These are phyloP conservation scores for Russula sp. DNA, from an alignment of 768 basidiomycete species.

Conservation along the genomic window DNA sequence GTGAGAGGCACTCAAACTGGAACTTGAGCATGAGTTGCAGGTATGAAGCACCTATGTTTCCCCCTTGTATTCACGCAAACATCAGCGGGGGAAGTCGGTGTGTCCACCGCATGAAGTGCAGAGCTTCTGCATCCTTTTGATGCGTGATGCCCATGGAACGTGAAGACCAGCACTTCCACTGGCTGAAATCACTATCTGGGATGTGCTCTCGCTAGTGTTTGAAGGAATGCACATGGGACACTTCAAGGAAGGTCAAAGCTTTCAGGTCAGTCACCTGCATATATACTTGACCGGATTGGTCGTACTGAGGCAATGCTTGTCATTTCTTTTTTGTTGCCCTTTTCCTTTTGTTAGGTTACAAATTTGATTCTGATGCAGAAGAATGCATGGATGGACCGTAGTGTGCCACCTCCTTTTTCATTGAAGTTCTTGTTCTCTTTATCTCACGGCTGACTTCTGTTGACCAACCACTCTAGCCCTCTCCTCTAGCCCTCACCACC, in stretches of 20 bases:
- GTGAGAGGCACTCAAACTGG: slow-evolving; percentile 42
- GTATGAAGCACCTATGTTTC: slow-evolving; percentile 34
- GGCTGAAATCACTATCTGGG: slow-evolving; percentile 20
- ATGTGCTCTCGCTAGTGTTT: slow-evolving; percentile 16
- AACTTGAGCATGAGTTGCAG: slow-evolving; percentile 67
- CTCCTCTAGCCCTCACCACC: no score
- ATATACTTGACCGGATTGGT: background rate
- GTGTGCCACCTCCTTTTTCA: no score
- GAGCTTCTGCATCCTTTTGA: slow-evolving; percentile 15
- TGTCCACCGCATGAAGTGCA: slow-evolving; percentile 22
- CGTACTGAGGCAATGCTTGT: background rate
- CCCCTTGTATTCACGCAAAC: background rate
- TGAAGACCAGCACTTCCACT: slow-evolving; percentile 13
- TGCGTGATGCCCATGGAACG: slow-evolving; percentile 11
- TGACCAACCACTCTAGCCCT: no score
- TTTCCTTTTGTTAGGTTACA: slow-evolving; percentile 40
- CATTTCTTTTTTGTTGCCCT: background rate
- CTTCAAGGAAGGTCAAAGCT: slow-evolving; percentile 18
- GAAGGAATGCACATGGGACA: slow-evolving; percentile 7
- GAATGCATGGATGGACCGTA: slow-evolving; percentile 60
- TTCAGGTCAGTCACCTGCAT: slow-evolving; percentile 7
- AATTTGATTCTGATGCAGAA: slow-evolving; percentile 64
- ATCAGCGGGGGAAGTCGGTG: background rate
- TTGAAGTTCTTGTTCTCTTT: no score
- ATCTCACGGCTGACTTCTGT: no score